Percentiles rank a stretch among this genome's conserved stretches.
phyloP scores from a whole-genome alignment of 176 grass and related monocot genomes.

The Metroxylon sagu region DNA sequence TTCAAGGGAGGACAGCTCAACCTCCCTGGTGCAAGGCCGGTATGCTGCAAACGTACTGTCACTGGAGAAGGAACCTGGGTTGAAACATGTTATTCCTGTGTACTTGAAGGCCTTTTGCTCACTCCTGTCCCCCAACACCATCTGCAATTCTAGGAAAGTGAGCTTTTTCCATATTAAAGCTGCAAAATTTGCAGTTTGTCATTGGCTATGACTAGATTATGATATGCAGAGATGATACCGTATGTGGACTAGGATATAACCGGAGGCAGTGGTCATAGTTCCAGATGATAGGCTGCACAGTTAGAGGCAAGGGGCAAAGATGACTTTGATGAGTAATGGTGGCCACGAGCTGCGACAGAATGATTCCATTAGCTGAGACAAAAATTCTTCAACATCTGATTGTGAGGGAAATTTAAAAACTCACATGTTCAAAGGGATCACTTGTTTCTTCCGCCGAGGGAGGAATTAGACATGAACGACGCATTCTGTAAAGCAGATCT shows the following conservation, averaged over 20 bases:
- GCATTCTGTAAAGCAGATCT: slow-evolving; percentile 97
- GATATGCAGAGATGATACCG: slow-evolving; percentile 35
- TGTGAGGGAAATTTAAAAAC: background rate
- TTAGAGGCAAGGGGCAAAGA: slow-evolving; percentile 93
- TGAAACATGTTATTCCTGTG: slow-evolving; percentile 93
- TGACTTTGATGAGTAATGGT: slow-evolving; percentile 97
- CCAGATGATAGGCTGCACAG: slow-evolving; percentile 95
- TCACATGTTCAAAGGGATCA: slow-evolving; percentile 88
- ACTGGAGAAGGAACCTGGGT: slow-evolving; percentile 81
- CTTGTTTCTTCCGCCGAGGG: slow-evolving; percentile 80
- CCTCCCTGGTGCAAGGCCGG: slow-evolving; percentile 83
- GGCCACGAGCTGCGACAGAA: slow-evolving; percentile 69
- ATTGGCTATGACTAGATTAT: background rate
- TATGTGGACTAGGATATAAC: slow-evolving; percentile 85
- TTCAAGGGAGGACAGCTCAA: slow-evolving; percentile 85
- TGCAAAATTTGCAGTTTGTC: too few species aligned
- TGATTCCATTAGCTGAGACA: background rate
- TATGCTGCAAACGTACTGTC: slow-evolving; percentile 87
- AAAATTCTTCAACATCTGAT: background rate
- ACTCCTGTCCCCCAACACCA: slow-evolving; percentile 83
- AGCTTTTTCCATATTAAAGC: too few species aligned
- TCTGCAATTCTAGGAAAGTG: slow-evolving; percentile 33
- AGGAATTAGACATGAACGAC: slow-evolving; percentile 63
- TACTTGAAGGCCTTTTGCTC: slow-evolving; percentile 99
- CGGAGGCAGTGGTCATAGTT: slow-evolving; percentile 95